Base-by-base conservation (phyloP, 169 alveolate genomes). In the Plasmodium fragile region DNA sequence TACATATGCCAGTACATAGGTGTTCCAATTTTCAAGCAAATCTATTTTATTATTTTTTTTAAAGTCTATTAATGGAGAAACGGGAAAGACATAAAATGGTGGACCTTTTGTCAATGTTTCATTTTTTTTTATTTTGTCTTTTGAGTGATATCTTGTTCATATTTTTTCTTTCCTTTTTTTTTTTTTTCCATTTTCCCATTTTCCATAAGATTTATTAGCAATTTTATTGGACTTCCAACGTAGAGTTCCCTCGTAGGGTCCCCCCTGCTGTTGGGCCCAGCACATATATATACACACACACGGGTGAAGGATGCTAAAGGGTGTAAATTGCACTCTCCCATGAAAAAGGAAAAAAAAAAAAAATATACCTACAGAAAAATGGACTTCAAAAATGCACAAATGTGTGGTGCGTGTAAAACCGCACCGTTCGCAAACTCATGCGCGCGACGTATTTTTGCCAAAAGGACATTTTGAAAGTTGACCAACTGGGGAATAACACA, bases 251-350 rank as follows among this genome's bases (percentile, higher is more conserved):
- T 11, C n/a, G 30, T 25, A 25, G 36, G 36, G 30, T 6, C 75
- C 75, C 75, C 41, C 11, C 41, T 36, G 75, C 75, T 28, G 75
- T 65, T 65, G 36, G 75, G 30, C 22, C 59, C 11, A 49, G 59
- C 16, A 65, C n/a, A 25, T 11, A 25, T 65, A 18, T 36, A 28
- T 65, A 65, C 36, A 4, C 28, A 65, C 73, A 59, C 73, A 59
- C 73, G 13, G 32, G 25, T 59, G 73, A 13, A 59, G 18, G 34
- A 18, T 59, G 8, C 73, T n/a, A 59, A 59, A n/a, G n/a, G n/a
- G 36, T n/a, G 59, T 65, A 65, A 65, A 65, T 65, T 65, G 36
- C 75, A 65, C 75, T 65, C 75, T 65, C 75, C 36, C 36, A 18
- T 25, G 30, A 65, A 18, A 65, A 65, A 25, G 36, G 4, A 55